Evolutionary conservation across 1,284 basidiomycete species (phyloP), one percentile per base, ranked within the genome.

Genomic region (Trichosporon sp.): DNA sequence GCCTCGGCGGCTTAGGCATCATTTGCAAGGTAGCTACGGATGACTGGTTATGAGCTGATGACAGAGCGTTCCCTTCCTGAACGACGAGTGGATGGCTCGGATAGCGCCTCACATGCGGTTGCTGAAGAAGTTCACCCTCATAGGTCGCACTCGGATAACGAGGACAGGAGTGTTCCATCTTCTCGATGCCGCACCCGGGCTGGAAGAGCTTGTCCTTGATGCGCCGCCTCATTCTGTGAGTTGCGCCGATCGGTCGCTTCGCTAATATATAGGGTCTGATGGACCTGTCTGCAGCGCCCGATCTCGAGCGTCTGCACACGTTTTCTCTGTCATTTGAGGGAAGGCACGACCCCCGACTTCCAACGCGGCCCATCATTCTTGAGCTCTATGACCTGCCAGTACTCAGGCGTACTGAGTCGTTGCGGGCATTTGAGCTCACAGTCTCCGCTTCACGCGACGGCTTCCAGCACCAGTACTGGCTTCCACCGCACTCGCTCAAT

Each of bases 201-300:
- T 84, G 1, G 75, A 79, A 68, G 82, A 83, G 56, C 73, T 84
- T 2, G 78, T 77, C 3, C 63, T 84, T 7, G 82, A 84, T 65
- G 79, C 78, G 4, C 68, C 78, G 14, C 76, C 77, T 3, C 75
- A 79, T 40, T 80, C 79, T 0, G 80, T 79, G 65, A 70, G 77
- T 71, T 56, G 26, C 35, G 8, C 35, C 12, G 10, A 6, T 48
- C 0, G 11, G 4, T 8, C 7, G 2, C n/a, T 7, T 1, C 38
- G 21, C 72, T 69, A 11, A 71, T 43, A 11, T 7, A 14, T 37
- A 80, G 79, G 75, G 72, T 7, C 68, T 81, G 2, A 54, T 75
- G 21, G 74, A 82, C 64, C 70, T 81, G 4, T 74, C 78, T 1
- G 43, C 68, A 1, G 70, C 73, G 2, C 80, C 81, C 0, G 19